These are phyloP conservation scores for Hemileccinum impolitum DNA, from an alignment of 768 basidiomycete species.

Conservation along the genomic window DNA sequence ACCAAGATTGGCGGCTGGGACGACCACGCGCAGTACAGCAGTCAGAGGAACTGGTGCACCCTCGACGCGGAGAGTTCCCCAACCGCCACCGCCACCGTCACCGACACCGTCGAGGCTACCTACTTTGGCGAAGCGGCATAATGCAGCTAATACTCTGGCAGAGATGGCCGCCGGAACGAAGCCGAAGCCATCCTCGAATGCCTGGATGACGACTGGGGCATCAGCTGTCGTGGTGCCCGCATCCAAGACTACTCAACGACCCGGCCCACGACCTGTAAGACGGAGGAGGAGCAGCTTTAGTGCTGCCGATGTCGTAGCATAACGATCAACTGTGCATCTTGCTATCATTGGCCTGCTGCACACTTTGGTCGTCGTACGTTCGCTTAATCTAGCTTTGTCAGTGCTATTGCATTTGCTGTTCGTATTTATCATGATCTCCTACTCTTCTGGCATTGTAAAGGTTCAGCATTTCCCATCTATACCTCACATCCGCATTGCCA, in stretches of 20 bases:
- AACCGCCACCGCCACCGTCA: slow-evolving; percentile 53
- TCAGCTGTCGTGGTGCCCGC: slow-evolving; percentile 65
- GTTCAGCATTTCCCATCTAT: slow-evolving; percentile 21
- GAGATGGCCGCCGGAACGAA: slow-evolving; percentile 46
- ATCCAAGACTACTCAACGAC: slow-evolving; percentile 64
- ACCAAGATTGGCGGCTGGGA: slow-evolving; percentile 56
- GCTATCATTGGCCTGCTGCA: background rate
- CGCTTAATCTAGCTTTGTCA: slow-evolving; percentile 6
- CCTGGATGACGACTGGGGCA: slow-evolving; percentile 78
- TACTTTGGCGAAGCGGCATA: slow-evolving; percentile 61
- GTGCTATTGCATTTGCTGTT: slow-evolving; percentile 7
- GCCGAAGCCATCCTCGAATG: slow-evolving; percentile 41
- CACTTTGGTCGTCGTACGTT: background rate
- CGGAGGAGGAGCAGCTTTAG: slow-evolving; percentile 86
- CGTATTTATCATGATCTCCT: slow-evolving; percentile 30
- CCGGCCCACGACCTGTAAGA: slow-evolving; percentile 68
- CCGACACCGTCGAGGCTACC: slow-evolving; percentile 77
- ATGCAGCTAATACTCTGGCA: slow-evolving; percentile 41
- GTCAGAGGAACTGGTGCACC: slow-evolving; percentile 31
- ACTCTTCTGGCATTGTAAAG: slow-evolving; percentile 27
- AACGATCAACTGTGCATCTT: slow-evolving; percentile 17
- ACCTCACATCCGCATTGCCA: slow-evolving; percentile 15
- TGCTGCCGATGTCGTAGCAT: slow-evolving; percentile 80
- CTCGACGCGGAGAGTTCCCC: slow-evolving; percentile 35
- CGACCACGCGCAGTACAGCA: slow-evolving; percentile 48